Evolutionary conservation across 2,329 filamentous ascomycete species (phyloP).

Genomic region (Emergomyces orientalis): DNA sequence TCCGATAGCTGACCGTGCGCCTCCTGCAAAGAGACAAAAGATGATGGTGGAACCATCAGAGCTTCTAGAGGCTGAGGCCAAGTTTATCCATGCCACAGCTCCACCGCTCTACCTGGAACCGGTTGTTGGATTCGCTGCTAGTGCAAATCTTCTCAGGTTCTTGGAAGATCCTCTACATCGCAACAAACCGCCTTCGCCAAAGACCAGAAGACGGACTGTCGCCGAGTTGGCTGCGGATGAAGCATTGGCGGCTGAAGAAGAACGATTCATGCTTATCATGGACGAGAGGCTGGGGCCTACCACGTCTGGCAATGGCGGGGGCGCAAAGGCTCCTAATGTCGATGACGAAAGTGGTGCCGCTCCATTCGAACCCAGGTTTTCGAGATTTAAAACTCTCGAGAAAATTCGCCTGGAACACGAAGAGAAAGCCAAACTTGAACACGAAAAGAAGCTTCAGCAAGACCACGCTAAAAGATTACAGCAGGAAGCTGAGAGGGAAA

Average conservation of each 20-base stretch:
- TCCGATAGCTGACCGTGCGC: conserved; percentile 46
- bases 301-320: conserved; percentile 46
- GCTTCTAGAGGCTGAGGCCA: conserved; percentile 64
- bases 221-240: conserved; percentile 94
- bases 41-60: conserved; percentile 69
- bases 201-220: conserved; percentile 83
- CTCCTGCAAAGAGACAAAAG: conserved; percentile 58
- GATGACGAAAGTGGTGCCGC: conserved; percentile 63
- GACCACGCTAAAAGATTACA: conserved; percentile 42
- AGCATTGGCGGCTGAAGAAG: conserved; percentile 76
- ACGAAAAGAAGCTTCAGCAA: conserved; percentile 40
- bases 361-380: conserved; percentile 78
- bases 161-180: conserved; percentile 70
- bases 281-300: conserved; percentile 69
- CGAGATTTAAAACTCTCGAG: conserved; percentile 82
- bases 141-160: conserved; percentile 60
- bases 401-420: conserved; percentile 70
- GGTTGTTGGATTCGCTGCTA: conserved; percentile 58
- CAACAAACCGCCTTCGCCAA: conserved; percentile 68
- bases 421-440: conserved; percentile 51
- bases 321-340: conserved; percentile 53
- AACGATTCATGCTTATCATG: conserved; percentile 85
- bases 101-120: conserved; percentile 70
- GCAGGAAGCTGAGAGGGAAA: conserved; percentile 42
- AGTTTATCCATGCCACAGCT: conserved; percentile 63